A percentile compares a stretch with the other conserved stretches of the same genome.
These are phyloP conservation scores for Podospora bellae-mahoneyi DNA, from an alignment of 495 filamentous ascomycete genomes.

Conservation along the genomic window DNA sequence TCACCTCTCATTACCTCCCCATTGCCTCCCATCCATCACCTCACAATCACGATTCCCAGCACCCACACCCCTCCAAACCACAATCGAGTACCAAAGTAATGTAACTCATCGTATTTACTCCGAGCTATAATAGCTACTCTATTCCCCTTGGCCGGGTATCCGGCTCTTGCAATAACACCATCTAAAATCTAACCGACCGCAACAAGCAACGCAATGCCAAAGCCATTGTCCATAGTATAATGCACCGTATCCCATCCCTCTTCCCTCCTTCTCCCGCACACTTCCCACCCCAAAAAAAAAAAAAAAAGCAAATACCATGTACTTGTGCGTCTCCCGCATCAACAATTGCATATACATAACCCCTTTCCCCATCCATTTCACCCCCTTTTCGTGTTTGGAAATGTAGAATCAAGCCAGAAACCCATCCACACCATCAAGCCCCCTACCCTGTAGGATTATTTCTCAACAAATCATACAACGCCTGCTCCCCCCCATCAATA, in stretches of 20 bases:
- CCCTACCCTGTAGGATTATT: slow-evolving; percentile 14
- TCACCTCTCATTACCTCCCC: no score
- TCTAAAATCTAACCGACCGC: not conserved
- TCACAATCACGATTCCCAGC: not conserved
- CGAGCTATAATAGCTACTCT: not conserved
- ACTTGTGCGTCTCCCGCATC: not conserved
- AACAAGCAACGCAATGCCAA: not conserved
- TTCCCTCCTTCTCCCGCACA: not conserved
- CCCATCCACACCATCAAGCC: not conserved
- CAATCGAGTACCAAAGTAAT: not conserved
- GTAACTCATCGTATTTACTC: not conserved
- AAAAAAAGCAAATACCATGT: not conserved
- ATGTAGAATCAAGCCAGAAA: not conserved
- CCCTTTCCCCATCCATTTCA: not conserved
- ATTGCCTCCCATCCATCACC: no score
- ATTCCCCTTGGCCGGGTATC: not conserved
- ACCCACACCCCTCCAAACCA: not conserved
- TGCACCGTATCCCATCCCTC: not conserved
- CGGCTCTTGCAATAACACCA: not conserved
- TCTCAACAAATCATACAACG: slow-evolving; percentile 28
- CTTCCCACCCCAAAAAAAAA: not conserved
- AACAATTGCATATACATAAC: not conserved
- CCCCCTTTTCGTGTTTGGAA: not conserved
- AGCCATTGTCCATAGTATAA: not conserved
- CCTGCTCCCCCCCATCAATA: slow-evolving; percentile 28